Evolutionary conservation across 2,329 filamentous ascomycete species (phyloP).

Genomic region (Exophiala aquamarina): DNA sequence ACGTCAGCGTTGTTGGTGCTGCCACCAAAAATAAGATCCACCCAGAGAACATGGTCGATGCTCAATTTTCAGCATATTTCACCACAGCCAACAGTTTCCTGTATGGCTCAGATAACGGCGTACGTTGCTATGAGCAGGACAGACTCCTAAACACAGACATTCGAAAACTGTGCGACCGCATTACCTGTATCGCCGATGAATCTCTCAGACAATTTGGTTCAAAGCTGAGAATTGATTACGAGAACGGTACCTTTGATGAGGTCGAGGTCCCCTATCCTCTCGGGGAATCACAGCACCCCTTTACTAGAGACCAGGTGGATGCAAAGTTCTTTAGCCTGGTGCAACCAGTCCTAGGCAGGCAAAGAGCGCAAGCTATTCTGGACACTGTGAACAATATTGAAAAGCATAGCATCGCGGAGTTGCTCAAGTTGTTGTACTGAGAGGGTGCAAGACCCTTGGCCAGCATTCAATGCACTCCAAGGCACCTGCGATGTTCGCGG

Average conservation of each 20-base stretch:
- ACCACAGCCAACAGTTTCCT: slow-evolving; percentile 31
- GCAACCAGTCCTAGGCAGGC: slow-evolving; percentile 15
- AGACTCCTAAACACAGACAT: slow-evolving; percentile 18
- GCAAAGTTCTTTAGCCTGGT: slow-evolving; percentile 25
- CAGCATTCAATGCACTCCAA: too few species aligned
- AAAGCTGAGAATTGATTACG: slow-evolving; percentile 20
- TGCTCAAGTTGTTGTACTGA: slow-evolving; percentile 18
- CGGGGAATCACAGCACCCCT: slow-evolving; percentile 26
- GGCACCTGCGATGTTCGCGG: too few species aligned
- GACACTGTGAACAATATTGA: slow-evolving; percentile 29
- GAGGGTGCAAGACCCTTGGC: too few species aligned
- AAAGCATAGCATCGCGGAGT: slow-evolving; percentile 14
- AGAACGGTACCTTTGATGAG: slow-evolving; percentile 15
- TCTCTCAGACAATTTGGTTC: slow-evolving; percentile 18
- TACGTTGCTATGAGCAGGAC: slow-evolving; percentile 16
- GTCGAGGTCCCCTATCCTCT: slow-evolving; percentile 23
- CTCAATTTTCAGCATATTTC: slow-evolving; percentile 38
- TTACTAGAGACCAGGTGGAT: slow-evolving; percentile 24
- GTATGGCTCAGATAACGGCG: slow-evolving; percentile 19
- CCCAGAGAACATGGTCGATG: slow-evolving; percentile 36
- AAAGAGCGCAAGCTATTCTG: slow-evolving; percentile 9
- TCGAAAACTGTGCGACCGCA: slow-evolving; percentile 19
- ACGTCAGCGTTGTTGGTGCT: slow-evolving; percentile 33
- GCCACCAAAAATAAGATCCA: slow-evolving; percentile 37
- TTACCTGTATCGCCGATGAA: slow-evolving; percentile 20